Conservation (phyloP, 2,329 filamentous ascomycete genomes). For the Sporothrix phasma region DNA sequence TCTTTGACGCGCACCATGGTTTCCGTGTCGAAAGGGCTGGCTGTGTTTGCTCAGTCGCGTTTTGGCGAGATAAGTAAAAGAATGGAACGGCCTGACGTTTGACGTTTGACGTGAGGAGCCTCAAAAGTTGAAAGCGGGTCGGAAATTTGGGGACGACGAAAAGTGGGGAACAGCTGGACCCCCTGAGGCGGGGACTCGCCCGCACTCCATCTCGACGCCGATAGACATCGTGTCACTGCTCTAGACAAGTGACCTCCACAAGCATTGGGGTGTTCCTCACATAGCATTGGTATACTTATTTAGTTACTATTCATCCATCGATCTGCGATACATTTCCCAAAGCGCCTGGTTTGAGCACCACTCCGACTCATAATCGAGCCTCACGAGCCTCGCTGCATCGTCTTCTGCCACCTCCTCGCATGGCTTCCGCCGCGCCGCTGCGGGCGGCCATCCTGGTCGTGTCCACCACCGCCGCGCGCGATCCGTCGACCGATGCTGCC, state of each 20-base stretch:
- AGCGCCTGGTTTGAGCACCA: too few species aligned
- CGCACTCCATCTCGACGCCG: background rate
- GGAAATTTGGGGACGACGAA: slow-evolving; percentile 3
- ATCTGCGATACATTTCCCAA: too few species aligned
- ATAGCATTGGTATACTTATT: too few species aligned
- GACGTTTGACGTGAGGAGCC: background rate
- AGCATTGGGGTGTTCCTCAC: too few species aligned
- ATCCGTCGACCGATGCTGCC: slow-evolving; percentile 70
- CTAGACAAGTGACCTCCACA: too few species aligned
- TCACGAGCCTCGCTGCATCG: background rate
- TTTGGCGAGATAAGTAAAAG: too few species aligned
- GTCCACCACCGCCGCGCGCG: slow-evolving; percentile 77
- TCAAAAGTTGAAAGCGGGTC: slow-evolving; percentile 7
- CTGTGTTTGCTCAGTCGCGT: too few species aligned
- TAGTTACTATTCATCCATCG: too few species aligned
- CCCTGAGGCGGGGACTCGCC: background rate
- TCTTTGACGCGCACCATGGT: slow-evolving; percentile 86
- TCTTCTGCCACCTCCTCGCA: slow-evolving; percentile 22
- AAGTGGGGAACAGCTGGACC: slow-evolving; percentile 11
- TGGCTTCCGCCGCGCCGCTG: slow-evolving; percentile 45
- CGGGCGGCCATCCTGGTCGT: slow-evolving; percentile 74
- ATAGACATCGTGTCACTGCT: background rate
- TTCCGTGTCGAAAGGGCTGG: background rate
- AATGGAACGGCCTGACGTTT: too few species aligned
- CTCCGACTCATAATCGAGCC: too few species aligned